Percentiles rank a stretch among this genome's conserved stretches.
Evolutionary conservation across 257 asterid species (phyloP).

Genomic region (Handroanthus guayacan): DNA sequence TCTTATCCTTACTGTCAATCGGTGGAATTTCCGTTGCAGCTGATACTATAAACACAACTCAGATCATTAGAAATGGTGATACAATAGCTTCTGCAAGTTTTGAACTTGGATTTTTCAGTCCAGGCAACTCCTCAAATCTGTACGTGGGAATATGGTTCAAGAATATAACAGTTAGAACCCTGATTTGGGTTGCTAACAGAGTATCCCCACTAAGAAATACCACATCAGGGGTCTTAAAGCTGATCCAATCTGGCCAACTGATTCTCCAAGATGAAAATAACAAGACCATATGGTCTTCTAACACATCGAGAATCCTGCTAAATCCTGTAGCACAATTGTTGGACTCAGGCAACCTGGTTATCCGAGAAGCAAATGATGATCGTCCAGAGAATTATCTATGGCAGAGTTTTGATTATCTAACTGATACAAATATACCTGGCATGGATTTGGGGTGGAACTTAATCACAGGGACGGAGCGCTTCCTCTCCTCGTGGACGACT

Average conservation of each 20-base stretch:
- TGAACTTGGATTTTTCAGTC: neutral
- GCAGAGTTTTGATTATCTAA: constrained; percentile 55
- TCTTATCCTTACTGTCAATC: neutral
- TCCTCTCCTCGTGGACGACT: constrained; percentile 47
- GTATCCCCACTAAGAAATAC: constrained; percentile 28
- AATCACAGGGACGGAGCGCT: constrained; percentile 35
- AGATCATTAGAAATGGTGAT: constrained; percentile 9
- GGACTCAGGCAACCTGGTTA: constrained; percentile 53
- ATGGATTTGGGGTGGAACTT: constrained; percentile 49
- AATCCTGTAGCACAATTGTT: constrained; percentile 44
- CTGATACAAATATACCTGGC: constrained; percentile 41
- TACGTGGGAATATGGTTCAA: constrained; percentile 54
- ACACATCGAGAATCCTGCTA: constrained; percentile 31
- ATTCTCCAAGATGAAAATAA: constrained; percentile 37
- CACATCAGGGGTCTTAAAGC: constrained; percentile 34
- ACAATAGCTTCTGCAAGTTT: constrained; percentile 16
- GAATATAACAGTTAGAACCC: neutral
- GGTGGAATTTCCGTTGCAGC: neutral
- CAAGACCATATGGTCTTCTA: constrained; percentile 45
- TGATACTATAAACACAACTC: constrained; percentile 1
- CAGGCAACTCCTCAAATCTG: constrained; percentile 25
- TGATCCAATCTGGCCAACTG: constrained; percentile 33
- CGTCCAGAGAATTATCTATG: constrained; percentile 42
- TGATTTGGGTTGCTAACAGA: constrained; percentile 29
- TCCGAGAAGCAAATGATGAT: constrained; percentile 38